These are phyloP conservation scores for Spathaspora gorwiae DNA, from an alignment of 805 yeast species.

Conservation along the genomic window DNA sequence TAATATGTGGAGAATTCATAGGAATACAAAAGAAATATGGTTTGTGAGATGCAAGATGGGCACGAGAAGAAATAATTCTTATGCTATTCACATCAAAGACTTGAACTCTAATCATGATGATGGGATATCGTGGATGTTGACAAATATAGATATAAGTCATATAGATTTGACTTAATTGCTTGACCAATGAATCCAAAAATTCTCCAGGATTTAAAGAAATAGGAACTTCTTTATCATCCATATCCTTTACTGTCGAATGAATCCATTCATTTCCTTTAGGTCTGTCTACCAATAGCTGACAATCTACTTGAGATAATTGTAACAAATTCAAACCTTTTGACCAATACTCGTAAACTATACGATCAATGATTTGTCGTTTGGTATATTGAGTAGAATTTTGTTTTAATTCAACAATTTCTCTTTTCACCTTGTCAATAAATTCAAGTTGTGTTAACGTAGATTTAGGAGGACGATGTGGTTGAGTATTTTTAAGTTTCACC, in stretches of 20 bases:
- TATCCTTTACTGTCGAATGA: conserved; percentile 42
- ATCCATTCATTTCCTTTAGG: conserved; percentile 47
- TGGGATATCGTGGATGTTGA: conserved; percentile 58
- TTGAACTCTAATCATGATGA: conserved; percentile 61
- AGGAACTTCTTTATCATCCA: conserved; percentile 23
- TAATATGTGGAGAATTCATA: conserved; percentile 57
- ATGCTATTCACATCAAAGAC: conserved; percentile 48
- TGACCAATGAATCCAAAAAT: conserved; percentile 46
- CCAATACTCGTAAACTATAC: conserved; percentile 49
- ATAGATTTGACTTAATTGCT: conserved; percentile 48
- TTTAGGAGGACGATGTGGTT: conserved; percentile 17
- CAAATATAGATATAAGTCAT: conserved; percentile 63
- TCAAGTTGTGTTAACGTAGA: conserved; percentile 15
- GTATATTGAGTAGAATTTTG: conserved; percentile 12
- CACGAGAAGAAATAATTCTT: conserved; percentile 16
- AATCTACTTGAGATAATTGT: conserved; percentile 69
- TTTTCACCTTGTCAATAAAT: conserved; percentile 16
- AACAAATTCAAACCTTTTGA: conserved; percentile 53
- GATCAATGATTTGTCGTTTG: conserved; percentile 37
- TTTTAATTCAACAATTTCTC: conserved; percentile 11
- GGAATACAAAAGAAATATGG: conserved; percentile 70
- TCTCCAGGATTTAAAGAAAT: conserved; percentile 46
- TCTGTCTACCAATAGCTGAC: conserved; percentile 57
- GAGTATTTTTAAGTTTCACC: conserved; percentile 30
- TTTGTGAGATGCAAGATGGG: conserved; percentile 48